Percentiles rank a stretch among this genome's conserved stretches.
phyloP scores from a whole-genome alignment of 2,329 filamentous ascomycete species.

The Pseudogymnoascus sp. region DNA sequence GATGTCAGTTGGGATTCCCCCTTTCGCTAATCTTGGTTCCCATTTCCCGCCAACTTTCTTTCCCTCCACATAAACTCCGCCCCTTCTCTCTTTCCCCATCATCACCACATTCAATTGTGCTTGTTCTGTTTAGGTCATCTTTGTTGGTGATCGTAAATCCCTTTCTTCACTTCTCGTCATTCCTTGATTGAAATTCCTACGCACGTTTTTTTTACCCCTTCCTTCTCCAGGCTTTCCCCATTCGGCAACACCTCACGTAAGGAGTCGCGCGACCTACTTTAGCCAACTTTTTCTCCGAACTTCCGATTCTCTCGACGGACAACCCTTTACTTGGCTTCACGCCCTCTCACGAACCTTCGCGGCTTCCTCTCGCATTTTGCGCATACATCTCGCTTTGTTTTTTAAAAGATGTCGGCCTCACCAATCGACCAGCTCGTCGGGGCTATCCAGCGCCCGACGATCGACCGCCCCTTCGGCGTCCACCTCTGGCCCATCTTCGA shows the following conservation, averaged over 20 bases:
- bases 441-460: slow-evolving; percentile 60
- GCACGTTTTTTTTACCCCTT: slow-evolving; percentile 10
- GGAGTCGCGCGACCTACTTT: slow-evolving; percentile 10
- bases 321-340: slow-evolving; percentile 10
- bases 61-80: slow-evolving; percentile 26
- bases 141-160: slow-evolving; percentile 14
- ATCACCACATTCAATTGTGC: slow-evolving; percentile 17
- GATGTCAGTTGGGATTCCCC: slow-evolving; percentile 2
- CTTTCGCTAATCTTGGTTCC: slow-evolving; percentile 5
- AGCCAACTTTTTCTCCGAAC: slow-evolving; percentile 5
- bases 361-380: slow-evolving; percentile 1
- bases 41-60: slow-evolving; percentile 14
- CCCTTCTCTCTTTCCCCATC: slow-evolving; percentile 23
- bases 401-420: slow-evolving; percentile 11
- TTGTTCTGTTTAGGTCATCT: slow-evolving; percentile 15
- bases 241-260: slow-evolving; percentile 4
- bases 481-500: slow-evolving; percentile 91
- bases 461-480: slow-evolving; percentile 88
- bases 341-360: slow-evolving; percentile 5
- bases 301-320: slow-evolving; percentile 12
- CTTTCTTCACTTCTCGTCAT: slow-evolving; percentile 28
- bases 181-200: slow-evolving; percentile 29
- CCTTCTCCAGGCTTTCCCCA: slow-evolving; percentile 7
- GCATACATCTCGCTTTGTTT: neutral
- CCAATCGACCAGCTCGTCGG: slow-evolving; percentile 31